Conservation (phyloP, 495 filamentous ascomycete genomes). For the Xylaria curta region DNA sequence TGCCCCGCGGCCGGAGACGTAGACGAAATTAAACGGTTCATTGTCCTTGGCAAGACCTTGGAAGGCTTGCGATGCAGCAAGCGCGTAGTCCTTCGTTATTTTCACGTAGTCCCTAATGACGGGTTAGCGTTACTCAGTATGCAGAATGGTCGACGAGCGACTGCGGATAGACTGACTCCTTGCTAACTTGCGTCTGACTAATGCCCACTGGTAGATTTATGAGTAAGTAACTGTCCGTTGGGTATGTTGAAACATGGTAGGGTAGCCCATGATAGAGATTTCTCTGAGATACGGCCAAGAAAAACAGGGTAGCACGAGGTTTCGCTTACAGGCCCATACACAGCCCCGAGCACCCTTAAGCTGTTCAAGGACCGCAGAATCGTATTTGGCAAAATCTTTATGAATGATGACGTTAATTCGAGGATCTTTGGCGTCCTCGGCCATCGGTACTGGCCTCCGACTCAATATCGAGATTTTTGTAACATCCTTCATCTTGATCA, state of each 20-base stretch:
- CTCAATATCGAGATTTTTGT: conserved; percentile 70
- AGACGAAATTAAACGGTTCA: conserved; percentile 70
- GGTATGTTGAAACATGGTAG: background rate
- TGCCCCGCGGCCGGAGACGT: conserved; percentile 68
- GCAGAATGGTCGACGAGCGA: conserved; percentile 2
- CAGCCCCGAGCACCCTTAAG: conserved; percentile 68
- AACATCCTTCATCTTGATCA: conserved; percentile 63
- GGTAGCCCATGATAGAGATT: background rate
- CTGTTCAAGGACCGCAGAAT: conserved; percentile 59
- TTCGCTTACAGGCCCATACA: conserved; percentile 65
- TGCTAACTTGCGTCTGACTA: conserved; percentile 61
- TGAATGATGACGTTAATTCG: conserved; percentile 70
- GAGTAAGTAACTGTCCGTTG: conserved; percentile 9
- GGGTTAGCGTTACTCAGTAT: background rate
- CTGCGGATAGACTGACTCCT: conserved; percentile 56
- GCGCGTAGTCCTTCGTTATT: conserved; percentile 69
- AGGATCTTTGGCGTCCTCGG: conserved; percentile 61
- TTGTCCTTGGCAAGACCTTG: conserved; percentile 47
- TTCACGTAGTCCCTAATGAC: conserved; percentile 64
- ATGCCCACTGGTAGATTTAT: conserved; percentile 53
- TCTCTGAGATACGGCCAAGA: background rate
- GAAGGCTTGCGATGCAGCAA: conserved; percentile 68
- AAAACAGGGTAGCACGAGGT: background rate
- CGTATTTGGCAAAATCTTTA: conserved; percentile 67
- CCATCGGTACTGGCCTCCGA: conserved; percentile 68